These are phyloP conservation scores for Tylopilus plumbeoviolaceoides DNA, from an alignment of 768 basidiomycete species.

Conservation along the genomic window DNA sequence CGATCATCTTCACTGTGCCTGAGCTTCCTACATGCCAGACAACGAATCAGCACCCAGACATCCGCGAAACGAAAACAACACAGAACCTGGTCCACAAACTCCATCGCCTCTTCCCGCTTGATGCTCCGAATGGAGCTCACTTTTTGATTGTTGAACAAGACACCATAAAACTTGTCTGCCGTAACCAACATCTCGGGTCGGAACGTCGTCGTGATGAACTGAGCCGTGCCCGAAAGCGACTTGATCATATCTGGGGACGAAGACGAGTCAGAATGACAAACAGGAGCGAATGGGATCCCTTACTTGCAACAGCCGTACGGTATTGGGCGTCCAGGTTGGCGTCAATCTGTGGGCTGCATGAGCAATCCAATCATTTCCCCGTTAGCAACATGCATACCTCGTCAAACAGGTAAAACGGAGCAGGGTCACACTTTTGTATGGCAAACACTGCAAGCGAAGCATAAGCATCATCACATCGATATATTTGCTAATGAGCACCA, in stretches of 20 bases:
- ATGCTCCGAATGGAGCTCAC: constrained; percentile 87
- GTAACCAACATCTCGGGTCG: constrained; percentile 94
- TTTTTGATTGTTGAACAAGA: constrained; percentile 94
- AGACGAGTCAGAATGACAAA: constrained; percentile 35
- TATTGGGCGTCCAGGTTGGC: constrained; percentile 98
- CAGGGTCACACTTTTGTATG: constrained; percentile 98
- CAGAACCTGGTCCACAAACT: constrained; percentile 85
- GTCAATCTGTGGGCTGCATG: constrained; percentile 61
- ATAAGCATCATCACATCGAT: constrained; percentile 1
- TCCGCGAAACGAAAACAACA: constrained; percentile 1
- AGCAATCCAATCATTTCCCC: background rate
- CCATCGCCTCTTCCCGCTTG: constrained; percentile 85
- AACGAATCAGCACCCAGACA: background rate
- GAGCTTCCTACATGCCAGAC: constrained; percentile 38
- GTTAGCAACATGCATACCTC: constrained; percentile 48
- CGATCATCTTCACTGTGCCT: constrained; percentile 35
- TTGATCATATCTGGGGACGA: constrained; percentile 69
- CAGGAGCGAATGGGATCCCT: constrained; percentile 22
- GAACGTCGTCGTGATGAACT: constrained; percentile 99
- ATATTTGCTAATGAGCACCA: constrained; percentile 5
- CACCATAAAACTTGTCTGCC: constrained; percentile 96
- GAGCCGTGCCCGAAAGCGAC: constrained; percentile 78
- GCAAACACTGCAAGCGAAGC: constrained; percentile 70
- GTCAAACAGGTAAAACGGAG: constrained; percentile 99
- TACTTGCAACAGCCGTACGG: constrained; percentile 92